Evolutionary conservation across 352 stramenopile species (phyloP), one percentile per base, ranked within the genome.

Genomic region (Phytophthora kernoviae): DNA sequence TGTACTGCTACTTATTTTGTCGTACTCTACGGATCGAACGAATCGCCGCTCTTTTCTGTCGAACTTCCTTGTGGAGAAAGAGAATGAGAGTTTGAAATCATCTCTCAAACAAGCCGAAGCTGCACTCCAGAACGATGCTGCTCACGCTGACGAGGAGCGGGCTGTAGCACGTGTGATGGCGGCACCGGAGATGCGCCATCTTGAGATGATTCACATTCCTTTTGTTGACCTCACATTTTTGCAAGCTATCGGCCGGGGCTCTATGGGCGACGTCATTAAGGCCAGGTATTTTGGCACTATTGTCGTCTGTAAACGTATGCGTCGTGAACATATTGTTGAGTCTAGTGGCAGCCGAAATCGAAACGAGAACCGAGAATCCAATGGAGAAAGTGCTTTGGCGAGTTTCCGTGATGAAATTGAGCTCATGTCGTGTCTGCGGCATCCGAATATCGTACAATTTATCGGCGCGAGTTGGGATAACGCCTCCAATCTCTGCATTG

Each of bases 401-500:
- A 87, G 73, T 52, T 96, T 96, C 50, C 84, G 87, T 8, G 85
- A 94, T 55, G 87, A 96, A 44, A 90, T 96, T 45, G 80, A 90
- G 55, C 75, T 96, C 27, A 94, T 96, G 85, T 87, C 85, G 21
- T 89, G 81, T 48, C 65, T 96, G 42, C 75, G 87, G 5, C 87
- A 96, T 54, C 87, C 87, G 30, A 96, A 96, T 50, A 92, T 96
- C 52, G 87, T 96, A 11, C 87, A 96, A 59, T 93, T 96, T 41
- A 96, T 96, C 32, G 87, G 87, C 30, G 87, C 87, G 26, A 94
- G 81, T 49, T 96, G 87, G 87, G 84, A 96, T 53, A 94, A 94
- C 53, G 87, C 79, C 24, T 93, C 85, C 2, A 96, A 96, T 52
- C 54, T 96, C 44, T 96, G 87, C 36, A 94, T 96, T 48, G 80